Evolutionary conservation across 345 rosid genomes (phyloP).

Genomic region (Rubroshorea leprosula): DNA sequence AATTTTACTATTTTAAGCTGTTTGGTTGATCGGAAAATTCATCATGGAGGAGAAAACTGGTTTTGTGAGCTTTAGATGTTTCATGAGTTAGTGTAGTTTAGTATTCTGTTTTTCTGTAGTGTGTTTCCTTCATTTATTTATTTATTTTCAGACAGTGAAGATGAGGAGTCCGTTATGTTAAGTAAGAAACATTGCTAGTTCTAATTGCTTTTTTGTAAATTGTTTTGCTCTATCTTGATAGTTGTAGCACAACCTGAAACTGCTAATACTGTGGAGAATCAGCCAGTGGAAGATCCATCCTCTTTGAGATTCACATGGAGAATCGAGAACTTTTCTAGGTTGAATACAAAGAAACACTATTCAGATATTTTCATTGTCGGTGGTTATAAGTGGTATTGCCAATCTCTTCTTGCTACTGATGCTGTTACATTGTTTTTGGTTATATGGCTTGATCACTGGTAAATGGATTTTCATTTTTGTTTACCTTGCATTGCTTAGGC

Average conservation of each 20-base stretch:
- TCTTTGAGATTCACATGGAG: slow-evolving; percentile 76
- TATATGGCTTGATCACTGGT: slow-evolving; percentile 8
- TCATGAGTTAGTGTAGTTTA: not conserved
- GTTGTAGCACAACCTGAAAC: slow-evolving; percentile 51
- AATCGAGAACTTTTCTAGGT: slow-evolving; percentile 66
- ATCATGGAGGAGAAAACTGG: not conserved
- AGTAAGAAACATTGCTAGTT: too few relatives aligned
- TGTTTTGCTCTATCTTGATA: not conserved
- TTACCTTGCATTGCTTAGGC: slow-evolving; percentile 42
- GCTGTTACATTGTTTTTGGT: not conserved
- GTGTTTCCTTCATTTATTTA: too few relatives aligned
- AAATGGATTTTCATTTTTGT: slow-evolving; percentile 14
- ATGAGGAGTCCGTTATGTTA: too few relatives aligned
- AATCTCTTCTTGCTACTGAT: not conserved
- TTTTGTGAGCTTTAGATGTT: not conserved
- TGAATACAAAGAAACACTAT: slow-evolving; percentile 66
- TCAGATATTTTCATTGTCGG: slow-evolving; percentile 77
- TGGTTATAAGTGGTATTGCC: slow-evolving; percentile 71
- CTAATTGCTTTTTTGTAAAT: not conserved
- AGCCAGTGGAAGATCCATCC: slow-evolving; percentile 76
- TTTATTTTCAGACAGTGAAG: too few relatives aligned
- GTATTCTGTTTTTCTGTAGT: too few relatives aligned
- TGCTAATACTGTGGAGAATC: slow-evolving; percentile 61
- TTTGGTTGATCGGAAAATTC: not conserved
- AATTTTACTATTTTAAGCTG: not conserved